Conservation (phyloP, 192 early-diverging fungal genomes). For the Rhizophlyctis rosea region DNA sequence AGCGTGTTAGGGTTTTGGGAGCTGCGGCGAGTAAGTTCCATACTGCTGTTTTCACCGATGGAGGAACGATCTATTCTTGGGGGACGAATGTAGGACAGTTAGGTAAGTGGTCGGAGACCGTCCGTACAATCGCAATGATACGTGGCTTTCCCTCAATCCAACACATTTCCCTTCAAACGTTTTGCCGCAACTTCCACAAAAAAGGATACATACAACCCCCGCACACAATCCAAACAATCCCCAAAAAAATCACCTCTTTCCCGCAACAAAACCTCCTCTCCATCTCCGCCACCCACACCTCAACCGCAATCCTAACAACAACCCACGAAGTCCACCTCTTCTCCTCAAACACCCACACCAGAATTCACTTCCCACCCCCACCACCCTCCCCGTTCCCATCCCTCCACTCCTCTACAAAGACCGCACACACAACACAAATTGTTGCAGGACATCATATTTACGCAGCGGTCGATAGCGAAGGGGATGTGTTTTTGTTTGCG, state of each 20-base stretch:
- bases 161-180: not conserved
- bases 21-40: slow-evolving; percentile 69
- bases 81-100: slow-evolving; percentile 71
- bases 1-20: slow-evolving; percentile 50
- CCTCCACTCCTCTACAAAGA: slow-evolving; percentile 7
- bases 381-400: slow-evolving; percentile 49
- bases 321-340: slow-evolving; percentile 61
- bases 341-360: slow-evolving; percentile 45
- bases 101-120: slow-evolving; percentile 40
- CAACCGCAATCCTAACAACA: slow-evolving; percentile 60
- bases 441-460: slow-evolving; percentile 45
- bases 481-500: slow-evolving; percentile 61
- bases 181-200: too few species aligned
- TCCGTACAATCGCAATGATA: too few species aligned
- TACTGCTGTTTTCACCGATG: slow-evolving; percentile 57
- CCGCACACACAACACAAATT: slow-evolving; percentile 23
- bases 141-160: too few species aligned
- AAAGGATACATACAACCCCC: slow-evolving; percentile 29
- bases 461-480: slow-evolving; percentile 33
- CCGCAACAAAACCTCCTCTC: slow-evolving; percentile 50
- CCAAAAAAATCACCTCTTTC: slow-evolving; percentile 61
- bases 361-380: too few species aligned
- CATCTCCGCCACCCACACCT: slow-evolving; percentile 61
- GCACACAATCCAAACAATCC: slow-evolving; percentile 42
- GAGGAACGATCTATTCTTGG: slow-evolving; percentile 64